Evolutionary conservation across 768 basidiomycete species (phyloP), one percentile per base, ranked within the genome.

Genomic region (Boletellus ananas): DNA sequence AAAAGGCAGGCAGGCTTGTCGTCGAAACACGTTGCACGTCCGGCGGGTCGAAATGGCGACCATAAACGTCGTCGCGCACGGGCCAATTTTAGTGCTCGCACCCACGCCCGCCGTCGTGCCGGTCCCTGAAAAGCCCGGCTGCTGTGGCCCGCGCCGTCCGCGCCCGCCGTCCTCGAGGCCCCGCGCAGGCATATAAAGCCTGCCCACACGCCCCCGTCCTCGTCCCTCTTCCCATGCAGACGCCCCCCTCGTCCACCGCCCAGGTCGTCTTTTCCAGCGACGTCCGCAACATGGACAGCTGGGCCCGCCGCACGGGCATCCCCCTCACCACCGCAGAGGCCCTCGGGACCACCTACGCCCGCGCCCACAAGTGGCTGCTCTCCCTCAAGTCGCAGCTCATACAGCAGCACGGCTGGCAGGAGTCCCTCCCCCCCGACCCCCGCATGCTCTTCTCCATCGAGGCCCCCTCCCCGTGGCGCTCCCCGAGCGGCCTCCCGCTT

Each of bases 241-340:
- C 67, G 0, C 66, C 67, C 5, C 56, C 68, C 25, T 67, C 67
- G n/a, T 61, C 67, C 7, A 72, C 76, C 37, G 79, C 77, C 35
- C 75, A 87, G 62, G 80, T 90, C 67, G 76, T 85, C 53, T 91
- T 90, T 66, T 88, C 85, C 56, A 83, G 81, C 67, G 83, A 88
- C 61, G 85, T 91, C 65, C 75, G 75, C 50, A 83, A 85, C 65
- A 87, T 92, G 84, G 86, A 90, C 69, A 83, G 77, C 51, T 92
- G 89, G 89, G 85, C 90, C 0, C 75, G 72, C 48, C 81, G 88
- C 51, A 90, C 89, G 0, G 76, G 81, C 64, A 89, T 92, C 43
- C 87, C 87, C 37, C 75, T 92, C 53, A 89, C 87, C 58, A 89
- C 84, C 46, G 89, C 87, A 44, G 89, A 90, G 57, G 86, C 87